Evolutionary conservation across 164 flowering plant genomes (phyloP).

Genomic region (Stephania japonica): DNA sequence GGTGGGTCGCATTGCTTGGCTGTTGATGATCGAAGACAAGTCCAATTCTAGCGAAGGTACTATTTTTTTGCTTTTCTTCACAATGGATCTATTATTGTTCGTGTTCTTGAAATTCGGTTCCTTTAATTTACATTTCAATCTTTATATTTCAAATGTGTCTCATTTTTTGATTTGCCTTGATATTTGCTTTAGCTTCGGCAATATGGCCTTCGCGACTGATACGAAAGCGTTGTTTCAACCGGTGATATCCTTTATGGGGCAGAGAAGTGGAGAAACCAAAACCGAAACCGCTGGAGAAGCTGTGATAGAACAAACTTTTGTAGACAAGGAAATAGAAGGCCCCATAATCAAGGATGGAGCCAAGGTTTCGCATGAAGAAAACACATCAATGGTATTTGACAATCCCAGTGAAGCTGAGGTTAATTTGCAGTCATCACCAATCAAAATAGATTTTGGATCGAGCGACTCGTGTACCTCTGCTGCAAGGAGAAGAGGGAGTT

Average conservation of each 20-base stretch:
- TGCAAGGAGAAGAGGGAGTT: conserved; percentile 22
- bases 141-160: background rate
- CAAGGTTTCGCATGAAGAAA: conserved; percentile 16
- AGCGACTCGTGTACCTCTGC: conserved; percentile 17
- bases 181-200: conserved; percentile 46
- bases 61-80: background rate
- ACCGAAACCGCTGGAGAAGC: too few species aligned
- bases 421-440: conserved; percentile 18
- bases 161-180: background rate
- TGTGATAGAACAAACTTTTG: conserved; percentile 20
- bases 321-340: conserved; percentile 32
- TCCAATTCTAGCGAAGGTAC: conserved; percentile 62
- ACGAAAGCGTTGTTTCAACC: conserved; percentile 70
- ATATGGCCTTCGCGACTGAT: conserved; percentile 56
- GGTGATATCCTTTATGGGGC: conserved; percentile 82
- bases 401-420: conserved; percentile 26
- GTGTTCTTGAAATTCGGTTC: background rate
- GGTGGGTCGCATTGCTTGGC: too few species aligned
- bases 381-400: conserved; percentile 1
- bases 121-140: background rate
- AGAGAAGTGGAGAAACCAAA: conserved; percentile 49
- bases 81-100: background rate
- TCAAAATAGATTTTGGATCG: conserved; percentile 18
- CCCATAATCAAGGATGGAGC: conserved; percentile 20
- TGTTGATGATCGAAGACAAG: conserved; percentile 87